Conservation (phyloP, 805 yeast species). For the Metschnikowia lachancei region DNA sequence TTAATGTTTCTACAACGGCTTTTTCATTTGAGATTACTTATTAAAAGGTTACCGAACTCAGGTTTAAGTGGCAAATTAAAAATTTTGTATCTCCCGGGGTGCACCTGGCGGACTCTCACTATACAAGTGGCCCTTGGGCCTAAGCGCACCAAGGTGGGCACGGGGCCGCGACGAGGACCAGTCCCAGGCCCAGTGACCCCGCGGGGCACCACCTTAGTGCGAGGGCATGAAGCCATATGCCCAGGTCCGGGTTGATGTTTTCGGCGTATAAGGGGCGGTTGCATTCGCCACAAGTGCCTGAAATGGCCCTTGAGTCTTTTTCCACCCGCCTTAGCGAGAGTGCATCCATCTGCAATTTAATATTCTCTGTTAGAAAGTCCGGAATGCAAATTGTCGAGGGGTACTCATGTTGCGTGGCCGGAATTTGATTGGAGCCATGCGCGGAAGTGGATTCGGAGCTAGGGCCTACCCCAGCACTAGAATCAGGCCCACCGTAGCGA, state of each 20-base stretch:
- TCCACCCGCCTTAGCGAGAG: neutral
- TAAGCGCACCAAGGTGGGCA: constrained; percentile 9
- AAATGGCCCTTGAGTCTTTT: neutral
- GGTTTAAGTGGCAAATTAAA: neutral
- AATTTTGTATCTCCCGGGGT: neutral
- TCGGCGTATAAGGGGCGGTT: constrained; percentile 12
- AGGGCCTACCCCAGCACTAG: neutral
- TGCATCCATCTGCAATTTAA: neutral
- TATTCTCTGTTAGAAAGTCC: neutral
- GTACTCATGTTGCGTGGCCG: neutral
- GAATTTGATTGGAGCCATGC: too few relatives aligned
- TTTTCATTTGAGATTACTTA: too few relatives aligned
- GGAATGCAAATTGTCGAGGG: neutral
- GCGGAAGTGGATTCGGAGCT: too few relatives aligned
- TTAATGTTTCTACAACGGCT: too few relatives aligned
- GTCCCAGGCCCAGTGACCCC: constrained; percentile 1
- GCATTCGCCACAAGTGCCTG: constrained; percentile 16
- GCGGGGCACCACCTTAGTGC: constrained; percentile 26
- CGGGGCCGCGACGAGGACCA: constrained; percentile 4
- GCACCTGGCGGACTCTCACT: too few relatives aligned
- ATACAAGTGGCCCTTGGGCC: neutral
- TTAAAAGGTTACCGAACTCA: too few relatives aligned
- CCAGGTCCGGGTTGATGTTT: constrained; percentile 20
- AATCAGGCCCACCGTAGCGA: neutral
- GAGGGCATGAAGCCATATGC: constrained; percentile 50